These are phyloP conservation scores for Suillus plorans DNA, from an alignment of 768 basidiomycete genomes.

Conservation along the genomic window DNA sequence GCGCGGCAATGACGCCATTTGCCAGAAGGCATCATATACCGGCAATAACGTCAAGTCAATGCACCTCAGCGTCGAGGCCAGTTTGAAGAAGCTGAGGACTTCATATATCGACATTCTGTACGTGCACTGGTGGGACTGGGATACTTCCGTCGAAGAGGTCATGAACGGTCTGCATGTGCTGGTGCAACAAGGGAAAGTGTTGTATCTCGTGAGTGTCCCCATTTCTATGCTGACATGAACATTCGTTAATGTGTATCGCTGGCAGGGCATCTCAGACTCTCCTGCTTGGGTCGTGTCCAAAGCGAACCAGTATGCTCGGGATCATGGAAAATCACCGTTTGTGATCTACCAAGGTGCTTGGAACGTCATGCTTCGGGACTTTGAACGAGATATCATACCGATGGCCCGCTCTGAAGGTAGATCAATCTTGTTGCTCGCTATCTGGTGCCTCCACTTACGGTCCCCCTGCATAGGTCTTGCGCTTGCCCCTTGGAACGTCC, in stretches of 20 bases:
- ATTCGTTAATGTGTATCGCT: conserved; percentile 11
- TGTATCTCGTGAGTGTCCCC: conserved; percentile 31
- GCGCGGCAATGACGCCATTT: conserved; percentile 10
- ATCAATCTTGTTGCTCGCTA: conserved; percentile 31
- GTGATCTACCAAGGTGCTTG: conserved; percentile 41
- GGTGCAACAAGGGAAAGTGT: conserved; percentile 39
- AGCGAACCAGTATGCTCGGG: conserved; percentile 37
- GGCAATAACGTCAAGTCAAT: conserved; percentile 52
- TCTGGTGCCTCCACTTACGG: conserved; percentile 14
- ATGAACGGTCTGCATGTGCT: conserved; percentile 39
- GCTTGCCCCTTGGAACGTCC: conserved; percentile 46
- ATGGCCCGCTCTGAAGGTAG: conserved; percentile 21
- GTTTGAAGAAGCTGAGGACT: conserved; percentile 47
- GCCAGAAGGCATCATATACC: conserved; percentile 38
- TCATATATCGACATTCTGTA: conserved; percentile 49
- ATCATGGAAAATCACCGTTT: conserved; percentile 40
- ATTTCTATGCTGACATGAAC: conserved; percentile 17
- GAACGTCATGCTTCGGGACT: conserved; percentile 32
- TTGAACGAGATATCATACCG: conserved; percentile 41
- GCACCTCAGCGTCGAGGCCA: conserved; percentile 36
- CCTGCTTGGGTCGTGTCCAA: conserved; percentile 40
- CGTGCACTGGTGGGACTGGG: conserved; percentile 34
- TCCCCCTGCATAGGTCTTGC: conserved; percentile 26
- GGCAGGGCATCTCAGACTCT: conserved; percentile 28
- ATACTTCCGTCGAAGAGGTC: conserved; percentile 41